These are phyloP conservation scores for Metschnikowia lachancei DNA, from an alignment of 805 yeast species.

Conservation along the genomic window DNA sequence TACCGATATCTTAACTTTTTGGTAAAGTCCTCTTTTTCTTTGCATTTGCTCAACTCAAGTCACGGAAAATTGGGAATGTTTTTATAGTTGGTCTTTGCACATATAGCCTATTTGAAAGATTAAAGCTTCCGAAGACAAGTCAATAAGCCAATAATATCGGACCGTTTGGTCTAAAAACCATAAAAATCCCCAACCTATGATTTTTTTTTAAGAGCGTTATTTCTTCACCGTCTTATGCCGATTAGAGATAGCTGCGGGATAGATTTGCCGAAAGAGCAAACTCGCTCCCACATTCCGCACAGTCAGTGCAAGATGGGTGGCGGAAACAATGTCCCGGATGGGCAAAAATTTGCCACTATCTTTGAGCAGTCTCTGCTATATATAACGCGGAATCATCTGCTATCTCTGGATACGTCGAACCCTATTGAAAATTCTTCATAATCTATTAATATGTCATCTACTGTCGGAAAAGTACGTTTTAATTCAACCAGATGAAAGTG, in stretches of 20 bases:
- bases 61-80: too few relatives aligned
- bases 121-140: not conserved
- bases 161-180: too few relatives aligned
- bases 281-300: not conserved
- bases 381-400: conserved; percentile 6
- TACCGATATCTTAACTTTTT: too few relatives aligned
- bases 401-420: not conserved
- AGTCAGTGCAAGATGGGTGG: too few relatives aligned
- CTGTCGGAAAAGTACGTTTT: conserved; percentile 29
- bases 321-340: conserved; percentile 9
- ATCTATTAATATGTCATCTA: conserved; percentile 18
- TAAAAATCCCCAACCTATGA: too few relatives aligned
- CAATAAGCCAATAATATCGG: not conserved
- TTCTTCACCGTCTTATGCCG: not conserved
- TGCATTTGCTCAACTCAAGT: too few relatives aligned
- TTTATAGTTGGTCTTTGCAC: too few relatives aligned
- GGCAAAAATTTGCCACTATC: conserved; percentile 9
- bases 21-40: too few relatives aligned
- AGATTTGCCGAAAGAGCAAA: conserved; percentile 1
- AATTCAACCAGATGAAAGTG: not conserved
- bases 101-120: too few relatives aligned
- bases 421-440: not conserved
- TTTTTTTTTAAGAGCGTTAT: too few relatives aligned
- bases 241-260: not conserved
- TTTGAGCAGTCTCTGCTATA: not conserved